phyloP scores from a whole-genome alignment of 768 basidiomycete genomes.

The Udeniomyces megalosporus region DNA sequence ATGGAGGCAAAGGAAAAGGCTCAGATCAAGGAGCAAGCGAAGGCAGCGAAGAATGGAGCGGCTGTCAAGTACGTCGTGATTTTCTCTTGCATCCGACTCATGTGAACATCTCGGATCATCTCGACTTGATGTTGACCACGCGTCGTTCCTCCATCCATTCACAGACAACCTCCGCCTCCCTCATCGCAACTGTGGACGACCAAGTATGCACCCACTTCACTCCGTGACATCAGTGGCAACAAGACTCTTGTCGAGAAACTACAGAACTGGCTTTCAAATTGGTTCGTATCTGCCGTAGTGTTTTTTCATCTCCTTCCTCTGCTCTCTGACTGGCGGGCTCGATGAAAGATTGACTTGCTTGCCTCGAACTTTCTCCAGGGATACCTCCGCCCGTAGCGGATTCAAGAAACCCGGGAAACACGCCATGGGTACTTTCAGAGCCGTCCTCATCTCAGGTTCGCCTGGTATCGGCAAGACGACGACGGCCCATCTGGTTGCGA shows the following conservation, averaged over 20 bases:
- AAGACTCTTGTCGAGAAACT: slow-evolving; percentile 81
- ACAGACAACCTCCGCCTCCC: slow-evolving; percentile 20
- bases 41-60: slow-evolving; percentile 37
- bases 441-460: slow-evolving; percentile 76
- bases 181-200: slow-evolving; percentile 73
- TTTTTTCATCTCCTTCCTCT: not conserved
- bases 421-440: slow-evolving; percentile 70
- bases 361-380: slow-evolving; percentile 44
- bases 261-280: slow-evolving; percentile 68
- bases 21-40: slow-evolving; percentile 33
- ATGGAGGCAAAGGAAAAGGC: slow-evolving; percentile 36
- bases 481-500: slow-evolving; percentile 79
- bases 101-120: too few species aligned
- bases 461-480: slow-evolving; percentile 98
- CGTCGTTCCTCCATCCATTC: not conserved
- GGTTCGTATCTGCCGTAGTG: slow-evolving; percentile 39
- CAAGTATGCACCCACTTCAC: slow-evolving; percentile 71
- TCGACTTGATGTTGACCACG: not conserved
- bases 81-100: too few species aligned
- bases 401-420: slow-evolving; percentile 94
- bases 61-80: not conserved
- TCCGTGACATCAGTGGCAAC: slow-evolving; percentile 92
- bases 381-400: slow-evolving; percentile 47
- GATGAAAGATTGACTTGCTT: not conserved
- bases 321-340: not conserved